Evolutionary conservation across 2,329 filamentous ascomycete genomes (phyloP), one percentile per base, ranked within the genome.

Genomic region (Alternaria viburni): DNA sequence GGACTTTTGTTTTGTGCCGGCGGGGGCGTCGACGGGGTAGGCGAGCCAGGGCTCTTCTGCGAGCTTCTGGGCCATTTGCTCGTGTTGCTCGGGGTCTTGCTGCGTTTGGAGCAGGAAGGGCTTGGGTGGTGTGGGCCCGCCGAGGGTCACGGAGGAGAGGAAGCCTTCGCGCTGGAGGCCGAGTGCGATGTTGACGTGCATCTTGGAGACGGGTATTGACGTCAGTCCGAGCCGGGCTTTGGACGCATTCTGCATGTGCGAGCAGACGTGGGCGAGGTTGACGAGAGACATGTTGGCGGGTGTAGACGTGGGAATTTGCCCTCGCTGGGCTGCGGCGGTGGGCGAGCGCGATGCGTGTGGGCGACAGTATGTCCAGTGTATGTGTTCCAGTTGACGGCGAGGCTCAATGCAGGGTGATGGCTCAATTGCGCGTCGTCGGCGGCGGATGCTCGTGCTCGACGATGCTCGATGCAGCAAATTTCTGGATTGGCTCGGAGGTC

Each of bases 241-340:
- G 60, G 91, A 91, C 70, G 92, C 92, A 84, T 97, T 97, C 80
- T 96, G 92, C 61, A 97, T 86, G 83, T 97, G 93, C 70, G 93
- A 93, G 86, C 92, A 96, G 82, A 94, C 89, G 84, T 95, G 85
- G 73, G 89, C 86, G 68, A 97, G 87, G 81, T 90, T 88, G 77
- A 87, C 84, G 81, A 97, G 87, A 74, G 90, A 92, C 90, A 93
- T 92, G 69, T 64, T 70, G 75, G 71, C 58, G 47, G 61, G 26
- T 61, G 55, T 64, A 65, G 57, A n/a, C 15, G 32, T 50, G 58
- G 52, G 59, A 49, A 47, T 66, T 55, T 59, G 74, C 74, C 75
- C 76, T 69, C 74, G 64, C 69, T 68, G 76, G 75, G 72, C 73
- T 59, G 61, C 54, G 62, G 66, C 57, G 61, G 46, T 19, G 59